Evolutionary conservation across 176 grass and related monocot species (phyloP).

Genomic region (Zoysia pacifica): DNA sequence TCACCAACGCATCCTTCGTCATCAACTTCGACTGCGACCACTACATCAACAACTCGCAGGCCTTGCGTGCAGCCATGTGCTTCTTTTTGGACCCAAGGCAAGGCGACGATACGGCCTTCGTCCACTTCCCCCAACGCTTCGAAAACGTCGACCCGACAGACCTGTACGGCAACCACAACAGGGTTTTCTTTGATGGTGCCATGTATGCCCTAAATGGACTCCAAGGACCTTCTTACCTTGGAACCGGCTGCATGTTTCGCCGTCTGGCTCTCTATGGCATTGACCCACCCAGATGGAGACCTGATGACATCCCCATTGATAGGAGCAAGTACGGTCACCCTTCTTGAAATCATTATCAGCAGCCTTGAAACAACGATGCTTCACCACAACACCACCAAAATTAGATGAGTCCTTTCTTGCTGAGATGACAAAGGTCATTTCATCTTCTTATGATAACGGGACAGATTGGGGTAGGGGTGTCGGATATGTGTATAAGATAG

Average conservation of each 20-base stretch:
- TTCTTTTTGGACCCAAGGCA: constrained; percentile 37
- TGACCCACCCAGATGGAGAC: constrained; percentile 8
- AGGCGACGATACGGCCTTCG: constrained; percentile 60
- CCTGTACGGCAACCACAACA: constrained; percentile 80
- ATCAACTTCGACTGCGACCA: constrained; percentile 57
- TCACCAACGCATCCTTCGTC: constrained; percentile 36
- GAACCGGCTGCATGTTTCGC: constrained; percentile 49
- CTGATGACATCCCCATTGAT: neutral
- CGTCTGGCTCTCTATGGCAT: constrained; percentile 38
- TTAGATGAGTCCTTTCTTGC: neutral
- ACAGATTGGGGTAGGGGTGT: constrained; percentile 31
- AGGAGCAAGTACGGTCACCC: constrained; percentile 4
- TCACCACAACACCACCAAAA: neutral
- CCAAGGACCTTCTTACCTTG: constrained; percentile 40
- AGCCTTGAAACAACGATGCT: constrained; percentile 14
- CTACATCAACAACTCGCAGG: constrained; percentile 43
- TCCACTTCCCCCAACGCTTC: constrained; percentile 83
- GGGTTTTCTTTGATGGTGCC: constrained; percentile 85
- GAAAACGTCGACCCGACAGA: constrained; percentile 84
- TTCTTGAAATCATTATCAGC: neutral
- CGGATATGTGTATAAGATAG: constrained; percentile 40
- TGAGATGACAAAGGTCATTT: constrained; percentile 24
- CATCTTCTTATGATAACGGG: neutral
- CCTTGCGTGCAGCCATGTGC: constrained; percentile 35
- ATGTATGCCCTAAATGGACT: constrained; percentile 85